Base-by-base conservation (phyloP, 176 grass and related monocot genomes). In the Oryza meridionalis region DNA sequence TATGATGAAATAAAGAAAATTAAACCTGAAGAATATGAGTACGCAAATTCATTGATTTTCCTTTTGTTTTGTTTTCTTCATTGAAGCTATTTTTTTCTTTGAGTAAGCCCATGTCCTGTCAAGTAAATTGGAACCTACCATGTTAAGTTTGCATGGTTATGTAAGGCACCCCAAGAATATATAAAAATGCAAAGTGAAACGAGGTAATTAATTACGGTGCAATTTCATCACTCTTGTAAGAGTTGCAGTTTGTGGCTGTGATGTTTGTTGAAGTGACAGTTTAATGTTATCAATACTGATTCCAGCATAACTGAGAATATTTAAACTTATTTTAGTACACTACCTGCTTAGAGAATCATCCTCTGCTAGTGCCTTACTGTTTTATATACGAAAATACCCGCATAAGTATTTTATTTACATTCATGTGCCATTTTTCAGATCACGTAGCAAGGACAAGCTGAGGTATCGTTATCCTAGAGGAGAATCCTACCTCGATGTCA, bases 1-100 rank as follows among this genome's bases (percentile, higher is more conserved):
- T 95, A 98, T 86, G 93, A 98, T 85, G 96, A 98, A 80, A 92
- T 98, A 86, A 92, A 95, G 85, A 92, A 92, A 92, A 95, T 73
- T 73, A 98, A 95, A 82, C 96, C 93, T 73, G 96, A 95, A 75
- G 93, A 95, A 88, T 95, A 95, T 62, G 96, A 92, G 96, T 98
- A 85, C 37, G 96, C 80, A 86, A 81, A 81, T 64, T 25, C 40
- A 72, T 12, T 64, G 50, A 6, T 66, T 84, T 29, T 5, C 26
- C 70, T 61, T 63, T 59, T 45, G 21, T 35, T 70, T 55, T 38
- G 46, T 46, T 82, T 68, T 65, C 38, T 59, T 75, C 59, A 38
- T 24, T 19, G 26, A 67, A 37, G 70, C 29, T 74, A 19, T 47
- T 24, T 40, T 50, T 63, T 74, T 74, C 43, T 73, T 45, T 82